Conservation (phyloP, 192 early-diverging fungal genomes). For the Mortierella claussenii region DNA sequence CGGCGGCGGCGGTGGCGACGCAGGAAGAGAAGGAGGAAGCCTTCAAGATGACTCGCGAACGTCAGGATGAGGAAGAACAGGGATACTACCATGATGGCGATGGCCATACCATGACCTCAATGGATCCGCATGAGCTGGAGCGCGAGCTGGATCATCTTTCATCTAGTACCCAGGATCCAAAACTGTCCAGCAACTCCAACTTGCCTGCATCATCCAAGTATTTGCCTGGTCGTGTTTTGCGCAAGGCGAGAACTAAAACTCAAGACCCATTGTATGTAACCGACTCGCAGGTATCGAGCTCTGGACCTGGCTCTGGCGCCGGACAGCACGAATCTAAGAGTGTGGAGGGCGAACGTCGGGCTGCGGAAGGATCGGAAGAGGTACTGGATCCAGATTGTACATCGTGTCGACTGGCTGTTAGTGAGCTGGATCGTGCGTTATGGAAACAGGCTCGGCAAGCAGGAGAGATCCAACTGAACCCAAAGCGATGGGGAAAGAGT, state of each 20-base stretch:
- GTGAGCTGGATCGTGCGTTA: background rate
- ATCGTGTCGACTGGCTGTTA: constrained; percentile 19
- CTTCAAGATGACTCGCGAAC: background rate
- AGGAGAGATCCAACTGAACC: constrained; percentile 28
- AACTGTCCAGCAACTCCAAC: background rate
- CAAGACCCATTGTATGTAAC: background rate
- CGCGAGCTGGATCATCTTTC: background rate
- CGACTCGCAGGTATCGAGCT: background rate
- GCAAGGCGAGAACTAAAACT: constrained; percentile 5
- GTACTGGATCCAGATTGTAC: constrained; percentile 18
- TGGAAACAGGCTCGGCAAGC: constrained; percentile 18
- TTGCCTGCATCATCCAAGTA: constrained; percentile 20
- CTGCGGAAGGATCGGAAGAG: background rate
- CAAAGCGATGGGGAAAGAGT: constrained; percentile 21
- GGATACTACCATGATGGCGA: background rate
- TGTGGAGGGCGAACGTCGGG: background rate
- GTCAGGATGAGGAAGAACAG: background rate
- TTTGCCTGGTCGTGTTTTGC: constrained; percentile 18
- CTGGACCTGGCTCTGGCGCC: background rate
- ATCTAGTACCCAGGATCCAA: background rate
- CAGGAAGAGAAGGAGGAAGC: background rate
- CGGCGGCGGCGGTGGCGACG: background rate
- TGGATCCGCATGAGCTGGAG: constrained; percentile 12
- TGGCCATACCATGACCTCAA: background rate
- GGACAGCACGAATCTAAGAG: background rate